A percentile compares a stretch with the other conserved stretches of the same genome.
Evolutionary conservation across 1,284 basidiomycete species (phyloP).

Genomic region (Apiotrichum laibachii): DNA sequence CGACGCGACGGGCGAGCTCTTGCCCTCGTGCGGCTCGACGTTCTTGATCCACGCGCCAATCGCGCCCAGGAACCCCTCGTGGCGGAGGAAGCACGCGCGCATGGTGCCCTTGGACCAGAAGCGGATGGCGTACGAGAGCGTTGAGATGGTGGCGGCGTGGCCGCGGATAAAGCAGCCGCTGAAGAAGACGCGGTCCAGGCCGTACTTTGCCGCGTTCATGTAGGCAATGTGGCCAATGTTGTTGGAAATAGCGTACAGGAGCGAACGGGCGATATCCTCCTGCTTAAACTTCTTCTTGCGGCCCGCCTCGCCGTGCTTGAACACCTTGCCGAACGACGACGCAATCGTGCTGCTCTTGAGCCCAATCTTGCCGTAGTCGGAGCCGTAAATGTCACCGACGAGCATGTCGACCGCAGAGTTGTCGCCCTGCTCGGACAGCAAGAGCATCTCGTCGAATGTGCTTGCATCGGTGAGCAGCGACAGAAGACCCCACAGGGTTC

Average conservation of each 20-base stretch:
- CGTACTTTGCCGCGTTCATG: slow-evolving; percentile 99
- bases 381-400: slow-evolving; percentile 97
- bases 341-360: slow-evolving; percentile 98
- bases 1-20: neutral
- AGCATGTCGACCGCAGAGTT: slow-evolving; percentile 97
- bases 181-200: slow-evolving; percentile 96
- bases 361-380: slow-evolving; percentile 88
- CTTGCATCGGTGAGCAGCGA: slow-evolving; percentile 93
- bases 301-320: slow-evolving; percentile 64
- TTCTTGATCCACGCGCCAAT: slow-evolving; percentile 97
- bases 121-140: slow-evolving; percentile 96
- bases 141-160: slow-evolving; percentile 95
- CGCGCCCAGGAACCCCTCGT: slow-evolving; percentile 94
- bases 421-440: slow-evolving; percentile 87
- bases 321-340: slow-evolving; percentile 97
- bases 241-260: slow-evolving; percentile 95
- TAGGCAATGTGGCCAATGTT: slow-evolving; percentile 99
- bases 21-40: slow-evolving; percentile 54
- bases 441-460: slow-evolving; percentile 94
- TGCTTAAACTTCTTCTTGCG: slow-evolving; percentile 73
- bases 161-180: slow-evolving; percentile 98
- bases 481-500: slow-evolving; percentile 96
- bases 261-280: slow-evolving; percentile 90
- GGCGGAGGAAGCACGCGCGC: slow-evolving; percentile 90
- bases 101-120: slow-evolving; percentile 99